Base-by-base conservation (phyloP, 495 filamentous ascomycete species). In the Stereocaulon alpinum region DNA sequence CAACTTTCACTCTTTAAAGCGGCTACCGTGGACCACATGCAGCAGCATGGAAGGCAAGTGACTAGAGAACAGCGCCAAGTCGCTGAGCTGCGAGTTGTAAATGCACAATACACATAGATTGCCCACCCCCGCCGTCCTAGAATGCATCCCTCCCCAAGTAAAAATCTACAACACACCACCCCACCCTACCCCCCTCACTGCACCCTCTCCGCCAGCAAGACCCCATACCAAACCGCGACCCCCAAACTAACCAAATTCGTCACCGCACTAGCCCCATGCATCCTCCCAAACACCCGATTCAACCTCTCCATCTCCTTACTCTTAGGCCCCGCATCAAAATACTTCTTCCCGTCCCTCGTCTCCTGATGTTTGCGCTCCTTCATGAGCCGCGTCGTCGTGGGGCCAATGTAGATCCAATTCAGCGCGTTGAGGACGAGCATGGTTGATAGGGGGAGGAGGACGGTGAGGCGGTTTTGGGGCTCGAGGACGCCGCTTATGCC, bases 271-370 rank as follows among this genome's bases (percentile, higher is more conserved):
- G 82, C 66, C 22, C 92, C 88, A 74, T 97, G 92, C 53, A 95
- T 72, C 45, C 76, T 78, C 6, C 78, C 80, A 74, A 97, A 97
- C 65, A 73, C 75, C 74, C 82, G 86, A 74, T 95, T 96, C 68
- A 97, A 69, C 29, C 76, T 76, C 61, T 77, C 61, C 91, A 96
- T 96, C 73, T 88, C 87, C 68, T 84, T 78, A 6, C 85, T 89
- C 63, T 91, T 86, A 37, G 87, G 83, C 17, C 79, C 77, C 27
- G 74, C 69, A 57, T 95, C 90, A 62, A 88, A 85, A 70, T 81
- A 84, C 69, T 82, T 85, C 78, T 93, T 95, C 57, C 89, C 87
- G 69, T 96, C 92, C 58, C 78, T 75, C 52, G 84, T 84, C 77
- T 89, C 87, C 73, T 92, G 89, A 60, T 80, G 71, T 70, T 86